Base-by-base conservation (phyloP, 2,329 filamentous ascomycete species). In the Penicillium sp. region DNA sequence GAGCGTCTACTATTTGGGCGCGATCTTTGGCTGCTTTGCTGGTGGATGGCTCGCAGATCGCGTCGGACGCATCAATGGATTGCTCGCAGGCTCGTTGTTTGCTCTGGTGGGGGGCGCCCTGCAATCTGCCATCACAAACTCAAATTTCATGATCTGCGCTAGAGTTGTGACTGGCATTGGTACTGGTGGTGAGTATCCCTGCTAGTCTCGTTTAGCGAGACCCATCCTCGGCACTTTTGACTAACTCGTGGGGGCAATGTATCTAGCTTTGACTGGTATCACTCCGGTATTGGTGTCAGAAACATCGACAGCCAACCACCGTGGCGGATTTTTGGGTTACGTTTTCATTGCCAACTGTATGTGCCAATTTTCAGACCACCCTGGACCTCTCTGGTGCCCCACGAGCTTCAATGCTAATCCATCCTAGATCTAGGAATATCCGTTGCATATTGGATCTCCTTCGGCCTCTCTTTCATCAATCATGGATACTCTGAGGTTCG, bases 1-100 rank as follows among this genome's bases (percentile, higher is more conserved):
- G 15, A 77, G 78, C n/a, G 70, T 79, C 2, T 82, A 82, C 59
- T 82, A 82, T 56, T 68, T 82, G 20, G 80, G 80, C 4, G 73
- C 71, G 15, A 78, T 81, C 50, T 75, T 77, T 46, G 79, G 78
- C 10, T 80, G 78, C 59, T 80, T 81, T 56, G 62, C 70, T 9
- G 79, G 78, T 9, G 78, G 72, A 7, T 77, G 76, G 74, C 63
- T 77, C 17, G 81, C 77, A n/a, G 80, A 83, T 59, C 73, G 71
- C 17, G 73, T 80, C 30, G 81, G 80, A n/a, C 78, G 80, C 24
- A 80, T 80, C 59, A 79, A 77, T 49, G 78, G 77, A 41, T 65
- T 81, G 34, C 72, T 80, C 45, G 64, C 77, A 23, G 78, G 78
- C 1, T 69, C 78, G 1, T 46, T 76, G 29, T 78, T 81, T 56